Conservation (phyloP, 2,329 filamentous ascomycete genomes). For the Trichophyton equinum region DNA sequence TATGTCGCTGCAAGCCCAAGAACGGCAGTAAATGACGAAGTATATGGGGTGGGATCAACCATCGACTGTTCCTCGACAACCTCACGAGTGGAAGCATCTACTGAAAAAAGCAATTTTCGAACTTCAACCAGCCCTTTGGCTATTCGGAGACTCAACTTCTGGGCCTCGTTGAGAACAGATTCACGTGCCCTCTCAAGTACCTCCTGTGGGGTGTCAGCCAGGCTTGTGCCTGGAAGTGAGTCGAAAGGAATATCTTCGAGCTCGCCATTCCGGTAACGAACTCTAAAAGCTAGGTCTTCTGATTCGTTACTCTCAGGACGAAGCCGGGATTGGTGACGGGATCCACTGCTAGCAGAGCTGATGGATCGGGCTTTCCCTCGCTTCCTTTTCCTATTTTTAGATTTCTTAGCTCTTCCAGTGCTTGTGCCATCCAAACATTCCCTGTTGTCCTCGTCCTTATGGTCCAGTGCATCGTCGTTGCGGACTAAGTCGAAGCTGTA, state of each 20-base stretch:
- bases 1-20: slow-evolving; percentile 36
- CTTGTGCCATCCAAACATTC: slow-evolving; percentile 17
- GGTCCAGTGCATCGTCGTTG: slow-evolving; percentile 43
- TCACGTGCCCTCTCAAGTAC: slow-evolving; percentile 32
- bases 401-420: slow-evolving; percentile 23
- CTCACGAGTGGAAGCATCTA: slow-evolving; percentile 28
- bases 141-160: slow-evolving; percentile 43
- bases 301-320: slow-evolving; percentile 32
- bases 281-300: slow-evolving; percentile 40
- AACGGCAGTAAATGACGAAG: slow-evolving; percentile 29
- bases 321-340: slow-evolving; percentile 37
- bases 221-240: slow-evolving; percentile 17
- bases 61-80: slow-evolving; percentile 19
- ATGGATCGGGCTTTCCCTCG: slow-evolving; percentile 37
- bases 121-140: slow-evolving; percentile 44
- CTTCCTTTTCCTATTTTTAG: slow-evolving; percentile 44
- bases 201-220: slow-evolving; percentile 21
- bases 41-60: slow-evolving; percentile 22
- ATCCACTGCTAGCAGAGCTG: slow-evolving; percentile 32
- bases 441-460: slow-evolving; percentile 19
- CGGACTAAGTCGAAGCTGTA: slow-evolving; percentile 54
- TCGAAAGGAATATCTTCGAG: slow-evolving; percentile 45
- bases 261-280: slow-evolving; percentile 49
- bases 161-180: slow-evolving; percentile 39
- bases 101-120: slow-evolving; percentile 43